A percentile compares a stretch with the other conserved stretches of the same genome.
Conservation (phyloP, 2,329 filamentous ascomycete species). For the Chrysoporthe puriensis region DNA sequence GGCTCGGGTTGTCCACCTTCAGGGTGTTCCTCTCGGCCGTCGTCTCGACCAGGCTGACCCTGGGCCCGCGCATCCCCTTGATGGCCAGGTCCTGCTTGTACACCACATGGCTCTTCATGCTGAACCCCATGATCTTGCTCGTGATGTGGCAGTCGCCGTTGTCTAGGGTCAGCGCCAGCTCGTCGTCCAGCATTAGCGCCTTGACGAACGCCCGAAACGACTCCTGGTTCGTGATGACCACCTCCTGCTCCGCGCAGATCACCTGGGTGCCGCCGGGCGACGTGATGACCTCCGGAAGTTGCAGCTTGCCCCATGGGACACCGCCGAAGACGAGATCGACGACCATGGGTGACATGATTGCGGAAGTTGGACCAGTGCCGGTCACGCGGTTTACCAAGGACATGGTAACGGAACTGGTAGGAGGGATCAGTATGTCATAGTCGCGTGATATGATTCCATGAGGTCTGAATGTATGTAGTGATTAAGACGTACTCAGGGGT, state of each 20-base stretch:
- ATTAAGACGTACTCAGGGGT: constrained; percentile 37
- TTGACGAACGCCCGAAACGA: constrained; percentile 39
- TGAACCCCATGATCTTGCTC: constrained; percentile 31
- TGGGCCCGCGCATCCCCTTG: constrained; percentile 35
- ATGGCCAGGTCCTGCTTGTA: constrained; percentile 38
- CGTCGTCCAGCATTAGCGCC: constrained; percentile 36
- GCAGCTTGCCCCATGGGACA: constrained; percentile 37
- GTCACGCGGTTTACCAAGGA: constrained; percentile 37
- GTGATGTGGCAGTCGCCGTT: constrained; percentile 36
- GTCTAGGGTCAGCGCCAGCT: constrained; percentile 37
- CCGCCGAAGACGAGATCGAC: constrained; percentile 38
- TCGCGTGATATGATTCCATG: not conserved
- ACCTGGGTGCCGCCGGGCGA: constrained; percentile 36
- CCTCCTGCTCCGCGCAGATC: constrained; percentile 34
- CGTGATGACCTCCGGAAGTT: constrained; percentile 37
- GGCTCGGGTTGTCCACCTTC: constrained; percentile 37
- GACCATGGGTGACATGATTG: constrained; percentile 37
- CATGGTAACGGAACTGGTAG: constrained; percentile 35
- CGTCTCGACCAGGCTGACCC: constrained; percentile 30
- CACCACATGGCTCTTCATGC: constrained; percentile 32
- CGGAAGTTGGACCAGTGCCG: constrained; percentile 37
- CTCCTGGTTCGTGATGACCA: constrained; percentile 37
- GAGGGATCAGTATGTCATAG: constrained; percentile 10
- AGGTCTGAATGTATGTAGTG: not conserved
- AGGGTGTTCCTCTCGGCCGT: constrained; percentile 33